Percentiles rank a stretch among this genome's conserved stretches.
phyloP scores from a whole-genome alignment of 2,329 filamentous ascomycete species.

The Aspergillus sp. region DNA sequence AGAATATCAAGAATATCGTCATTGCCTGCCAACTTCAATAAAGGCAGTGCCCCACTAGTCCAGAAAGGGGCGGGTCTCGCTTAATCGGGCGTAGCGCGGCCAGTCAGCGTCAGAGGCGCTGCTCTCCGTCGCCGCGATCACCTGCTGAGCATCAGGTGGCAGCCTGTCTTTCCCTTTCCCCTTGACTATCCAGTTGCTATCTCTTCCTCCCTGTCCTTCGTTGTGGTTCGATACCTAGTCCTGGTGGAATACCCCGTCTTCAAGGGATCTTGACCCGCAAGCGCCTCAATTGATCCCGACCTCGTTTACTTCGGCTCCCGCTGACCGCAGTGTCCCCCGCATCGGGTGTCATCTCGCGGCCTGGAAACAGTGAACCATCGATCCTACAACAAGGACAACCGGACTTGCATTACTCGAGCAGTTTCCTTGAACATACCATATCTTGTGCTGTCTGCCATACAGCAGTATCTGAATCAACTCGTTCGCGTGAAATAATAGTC shows the following conservation, averaged over 20 bases:
- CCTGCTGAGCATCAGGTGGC: conserved; percentile 24
- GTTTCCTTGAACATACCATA: neutral
- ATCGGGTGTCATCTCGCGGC: conserved; percentile 11
- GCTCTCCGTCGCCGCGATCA: conserved; percentile 22
- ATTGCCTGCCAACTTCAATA: neutral
- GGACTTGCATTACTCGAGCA: neutral
- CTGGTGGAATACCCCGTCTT: neutral
- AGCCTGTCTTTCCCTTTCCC: conserved; percentile 16
- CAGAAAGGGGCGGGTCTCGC: conserved; percentile 14
- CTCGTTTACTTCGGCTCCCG: conserved; percentile 2
- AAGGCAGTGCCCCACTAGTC: neutral
- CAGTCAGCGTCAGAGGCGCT: conserved; percentile 17
- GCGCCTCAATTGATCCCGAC: neutral
- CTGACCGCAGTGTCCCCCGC: conserved; percentile 12
- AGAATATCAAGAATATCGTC: neutral
- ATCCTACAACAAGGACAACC: neutral
- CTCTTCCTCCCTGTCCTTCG: neutral
- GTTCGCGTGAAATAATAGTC: neutral
- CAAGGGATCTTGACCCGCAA: neutral
- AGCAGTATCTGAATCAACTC: neutral
- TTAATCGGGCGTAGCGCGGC: conserved; percentile 17
- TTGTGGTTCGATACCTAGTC: neutral
- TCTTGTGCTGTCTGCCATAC: neutral
- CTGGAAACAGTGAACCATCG: neutral
- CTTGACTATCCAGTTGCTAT: neutral